Conservation (phyloP, 176 grass and related monocot species). For the Aegilops speltoides region DNA sequence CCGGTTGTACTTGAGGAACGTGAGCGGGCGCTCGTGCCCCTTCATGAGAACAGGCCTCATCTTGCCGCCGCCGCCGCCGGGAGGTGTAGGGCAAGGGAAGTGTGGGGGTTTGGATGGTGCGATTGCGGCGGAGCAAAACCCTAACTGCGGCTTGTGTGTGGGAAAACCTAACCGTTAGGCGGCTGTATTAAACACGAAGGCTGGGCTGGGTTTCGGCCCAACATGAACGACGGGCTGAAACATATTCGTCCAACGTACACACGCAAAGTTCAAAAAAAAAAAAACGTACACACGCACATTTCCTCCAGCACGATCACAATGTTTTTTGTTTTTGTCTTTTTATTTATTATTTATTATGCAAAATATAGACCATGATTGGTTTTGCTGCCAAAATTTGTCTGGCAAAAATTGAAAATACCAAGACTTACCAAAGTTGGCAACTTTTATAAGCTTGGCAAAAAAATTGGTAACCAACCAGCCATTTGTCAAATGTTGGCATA, state of each 20-base stretch:
- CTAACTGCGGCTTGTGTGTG: constrained; percentile 7
- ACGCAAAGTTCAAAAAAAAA: too few relatives aligned
- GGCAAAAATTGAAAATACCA: too few relatives aligned
- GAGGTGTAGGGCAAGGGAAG: background rate
- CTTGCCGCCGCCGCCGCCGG: constrained; percentile 8
- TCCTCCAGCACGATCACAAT: too few relatives aligned
- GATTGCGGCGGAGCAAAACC: constrained; percentile 19
- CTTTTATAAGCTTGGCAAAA: too few relatives aligned
- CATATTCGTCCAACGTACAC: background rate
- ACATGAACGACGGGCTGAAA: background rate
- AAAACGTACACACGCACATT: background rate
- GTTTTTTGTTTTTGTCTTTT: too few relatives aligned
- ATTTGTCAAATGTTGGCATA: too few relatives aligned
- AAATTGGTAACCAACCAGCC: too few relatives aligned
- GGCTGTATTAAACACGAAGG: background rate
- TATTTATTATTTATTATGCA: too few relatives aligned
- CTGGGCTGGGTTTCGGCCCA: background rate
- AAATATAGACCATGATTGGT: too few relatives aligned
- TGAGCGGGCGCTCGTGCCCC: constrained; percentile 88
- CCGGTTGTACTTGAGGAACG: constrained; percentile 90
- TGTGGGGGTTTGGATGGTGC: background rate
- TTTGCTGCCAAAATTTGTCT: too few relatives aligned
- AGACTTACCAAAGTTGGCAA: too few relatives aligned
- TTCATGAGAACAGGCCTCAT: constrained; percentile 98
- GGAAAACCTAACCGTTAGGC: background rate